These are phyloP conservation scores for Puya raimondii DNA, from an alignment of 176 grass and related monocot genomes.

Conservation along the genomic window DNA sequence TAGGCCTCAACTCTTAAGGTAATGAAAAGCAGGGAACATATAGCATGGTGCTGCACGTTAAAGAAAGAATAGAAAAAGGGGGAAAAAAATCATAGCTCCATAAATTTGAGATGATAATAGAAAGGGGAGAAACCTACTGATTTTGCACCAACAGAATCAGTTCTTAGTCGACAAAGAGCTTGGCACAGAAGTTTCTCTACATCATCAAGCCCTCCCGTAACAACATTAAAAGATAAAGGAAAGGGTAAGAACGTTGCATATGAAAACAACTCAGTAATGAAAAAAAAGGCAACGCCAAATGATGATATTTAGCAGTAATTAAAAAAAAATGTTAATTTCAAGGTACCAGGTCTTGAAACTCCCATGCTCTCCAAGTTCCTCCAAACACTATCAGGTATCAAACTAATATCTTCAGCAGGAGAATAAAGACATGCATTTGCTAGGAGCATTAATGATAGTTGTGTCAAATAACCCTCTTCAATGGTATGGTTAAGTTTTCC, in stretches of 20 bases:
- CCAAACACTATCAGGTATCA: conserved; percentile 93
- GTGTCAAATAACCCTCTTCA: conserved; percentile 64
- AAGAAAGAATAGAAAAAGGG: not conserved
- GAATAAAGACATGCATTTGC: conserved; percentile 88
- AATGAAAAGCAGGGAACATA: not conserved
- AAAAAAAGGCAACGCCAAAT: conserved; percentile 7
- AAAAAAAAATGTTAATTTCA: not conserved
- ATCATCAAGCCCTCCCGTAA: conserved; percentile 51
- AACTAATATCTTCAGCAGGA: conserved; percentile 68
- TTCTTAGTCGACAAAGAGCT: conserved; percentile 70
- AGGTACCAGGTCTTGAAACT: conserved; percentile 48
- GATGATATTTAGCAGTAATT: not conserved
- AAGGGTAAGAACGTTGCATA: not conserved
- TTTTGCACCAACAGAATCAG: conserved; percentile 57
- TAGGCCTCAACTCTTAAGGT: not conserved
- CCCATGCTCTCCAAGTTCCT: conserved; percentile 74
- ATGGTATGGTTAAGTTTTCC: conserved; percentile 47
- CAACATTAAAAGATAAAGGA: conserved; percentile 3
- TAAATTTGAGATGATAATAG: not conserved
- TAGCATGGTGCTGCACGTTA: not conserved
- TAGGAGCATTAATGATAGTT: conserved; percentile 71
- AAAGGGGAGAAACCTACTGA: conserved; percentile 22
- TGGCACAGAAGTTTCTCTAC: conserved; percentile 75
- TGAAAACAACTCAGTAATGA: not conserved
- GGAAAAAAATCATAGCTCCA: not conserved